Conservation (phyloP, 1,284 basidiomycete species). For the Leccinum proliferum region DNA sequence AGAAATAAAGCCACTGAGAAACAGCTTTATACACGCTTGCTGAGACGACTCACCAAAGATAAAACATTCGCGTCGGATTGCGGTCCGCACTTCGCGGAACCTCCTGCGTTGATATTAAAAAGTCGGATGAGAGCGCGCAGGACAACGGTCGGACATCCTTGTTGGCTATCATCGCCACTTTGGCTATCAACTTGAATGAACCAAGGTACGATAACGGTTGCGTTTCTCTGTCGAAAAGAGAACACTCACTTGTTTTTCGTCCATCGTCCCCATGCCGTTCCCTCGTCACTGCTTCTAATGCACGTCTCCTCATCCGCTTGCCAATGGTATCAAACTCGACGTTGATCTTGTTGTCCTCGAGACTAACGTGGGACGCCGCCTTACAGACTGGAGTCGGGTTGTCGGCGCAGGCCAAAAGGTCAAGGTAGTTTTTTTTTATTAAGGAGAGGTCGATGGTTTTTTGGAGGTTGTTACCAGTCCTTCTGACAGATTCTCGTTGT, state of each 20-base stretch:
- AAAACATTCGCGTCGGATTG: constrained; percentile 80
- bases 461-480: constrained; percentile 55
- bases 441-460: constrained; percentile 50
- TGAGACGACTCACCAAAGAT: constrained; percentile 64
- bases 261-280: constrained; percentile 84
- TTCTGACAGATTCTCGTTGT: constrained; percentile 16
- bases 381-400: constrained; percentile 70
- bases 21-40: background rate
- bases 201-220: background rate
- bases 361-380: constrained; percentile 62
- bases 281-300: constrained; percentile 65
- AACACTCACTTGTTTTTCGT: constrained; percentile 72
- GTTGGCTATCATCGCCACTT: constrained; percentile 87
- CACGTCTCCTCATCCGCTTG: constrained; percentile 67
- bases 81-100: constrained; percentile 85
- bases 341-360: constrained; percentile 64
- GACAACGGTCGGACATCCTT: constrained; percentile 84
- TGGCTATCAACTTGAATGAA: constrained; percentile 66
- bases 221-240: background rate
- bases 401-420: constrained; percentile 71
- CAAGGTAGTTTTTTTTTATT: constrained; percentile 71
- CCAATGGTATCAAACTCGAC: constrained; percentile 82
- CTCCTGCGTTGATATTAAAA: constrained; percentile 85
- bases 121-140: constrained; percentile 73
- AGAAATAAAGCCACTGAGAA: background rate